Base-by-base conservation (phyloP, 2,329 filamentous ascomycete genomes). In the Hirsutella thompsonii region DNA sequence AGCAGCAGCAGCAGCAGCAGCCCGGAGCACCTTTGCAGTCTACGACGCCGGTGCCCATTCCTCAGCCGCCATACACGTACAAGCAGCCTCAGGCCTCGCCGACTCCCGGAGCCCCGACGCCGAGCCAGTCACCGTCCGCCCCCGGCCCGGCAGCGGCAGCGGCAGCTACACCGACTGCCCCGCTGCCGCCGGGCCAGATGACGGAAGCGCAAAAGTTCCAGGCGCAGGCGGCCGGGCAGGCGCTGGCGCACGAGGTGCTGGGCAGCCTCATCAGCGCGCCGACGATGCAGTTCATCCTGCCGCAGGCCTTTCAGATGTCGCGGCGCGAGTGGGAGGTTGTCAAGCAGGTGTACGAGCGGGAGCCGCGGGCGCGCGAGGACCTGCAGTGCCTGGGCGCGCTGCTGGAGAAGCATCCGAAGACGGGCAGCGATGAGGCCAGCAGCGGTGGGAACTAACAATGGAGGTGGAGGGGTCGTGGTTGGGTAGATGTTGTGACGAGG, bases 311-410 rank as follows among this genome's bases (percentile, higher is more conserved):
- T 18, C 72, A 74, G 38, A 85, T 83, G 68, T 70, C 79, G 36
- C 68, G 74, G n/a, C 64, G 73, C 14, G 84, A 93, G 54, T 81
- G 92, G 73, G 69, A 74, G 42, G 76, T 92, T 21, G 74, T 95
- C 46, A 70, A 74, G 39, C 69, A 73, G 32, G 79, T 90, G 13
- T 69, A 87, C 20, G 71, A 79, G 38, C 67, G 70, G 10, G 79
- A 87, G 41, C 76, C 78, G 0, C 71, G 70, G 19, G 76, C 84
- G 0, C 69, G 76, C 19, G 71, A 78, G 2, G 77, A 88, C 51
- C 57, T 81, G 16, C 62, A 68, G 39, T 66, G 75, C 40, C 61
- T 81, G 3, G 74, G 72, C 29, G 59, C 61, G 36, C 61, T 79
- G 18, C 54, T 81, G 11, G 75, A 76, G 41, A 69, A 67, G 46